These are phyloP conservation scores for Solanum habrochaites DNA, from an alignment of 257 asterid genomes.

Conservation along the genomic window DNA sequence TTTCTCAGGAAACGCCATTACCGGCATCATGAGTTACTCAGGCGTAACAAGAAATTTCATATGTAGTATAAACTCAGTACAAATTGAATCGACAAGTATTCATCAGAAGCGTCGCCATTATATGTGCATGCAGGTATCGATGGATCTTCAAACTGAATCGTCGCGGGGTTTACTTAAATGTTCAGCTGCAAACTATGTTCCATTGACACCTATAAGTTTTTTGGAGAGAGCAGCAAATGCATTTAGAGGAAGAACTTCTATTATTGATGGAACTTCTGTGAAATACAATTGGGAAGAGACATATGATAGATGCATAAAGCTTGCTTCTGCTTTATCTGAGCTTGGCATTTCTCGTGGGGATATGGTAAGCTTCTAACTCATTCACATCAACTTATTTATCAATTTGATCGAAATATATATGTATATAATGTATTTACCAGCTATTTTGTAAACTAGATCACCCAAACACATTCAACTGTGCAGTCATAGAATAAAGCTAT, in stretches of 20 bases:
- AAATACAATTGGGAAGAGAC: conserved; percentile 28
- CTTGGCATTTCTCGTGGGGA: conserved; percentile 26
- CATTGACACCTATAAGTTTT: conserved; percentile 27
- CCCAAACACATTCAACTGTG: neutral
- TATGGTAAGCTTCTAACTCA: conserved; percentile 5
- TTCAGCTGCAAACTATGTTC: conserved; percentile 15
- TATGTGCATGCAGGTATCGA: neutral
- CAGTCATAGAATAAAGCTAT: too few species aligned
- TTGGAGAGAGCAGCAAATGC: conserved; percentile 26
- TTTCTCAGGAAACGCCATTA: neutral
- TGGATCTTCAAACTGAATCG: neutral
- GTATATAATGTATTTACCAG: too few species aligned
- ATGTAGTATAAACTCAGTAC: neutral
- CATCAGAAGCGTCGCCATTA: neutral
- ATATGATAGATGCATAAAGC: conserved; percentile 16
- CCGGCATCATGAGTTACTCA: neutral
- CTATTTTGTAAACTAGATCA: neutral
- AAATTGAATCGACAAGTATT: neutral
- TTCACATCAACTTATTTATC: neutral
- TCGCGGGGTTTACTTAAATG: conserved; percentile 3
- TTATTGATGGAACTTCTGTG: conserved; percentile 11
- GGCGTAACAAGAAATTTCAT: neutral
- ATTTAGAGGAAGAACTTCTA: conserved; percentile 22
- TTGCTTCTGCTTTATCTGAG: conserved; percentile 24
- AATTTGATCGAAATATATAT: too few species aligned